Conservation (phyloP, 352 stramenopile genomes). For the Phytophthora sp. region DNA sequence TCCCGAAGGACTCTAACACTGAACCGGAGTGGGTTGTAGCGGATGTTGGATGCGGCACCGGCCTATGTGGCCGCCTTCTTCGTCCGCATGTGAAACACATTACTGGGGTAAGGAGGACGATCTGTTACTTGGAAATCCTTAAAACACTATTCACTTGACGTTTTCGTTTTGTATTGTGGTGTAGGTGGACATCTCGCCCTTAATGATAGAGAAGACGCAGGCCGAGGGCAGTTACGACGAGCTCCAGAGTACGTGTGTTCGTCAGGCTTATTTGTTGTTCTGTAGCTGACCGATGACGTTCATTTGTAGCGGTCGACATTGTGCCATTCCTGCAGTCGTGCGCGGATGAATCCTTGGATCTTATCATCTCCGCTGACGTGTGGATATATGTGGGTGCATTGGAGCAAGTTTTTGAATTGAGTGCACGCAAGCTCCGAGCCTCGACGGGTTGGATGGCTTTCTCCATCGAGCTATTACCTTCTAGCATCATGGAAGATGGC, state of each 20-base stretch:
- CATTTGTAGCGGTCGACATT: constrained; percentile 56
- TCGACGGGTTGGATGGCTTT: constrained; percentile 62
- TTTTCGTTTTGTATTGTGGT: constrained; percentile 6
- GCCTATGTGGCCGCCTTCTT: constrained; percentile 74
- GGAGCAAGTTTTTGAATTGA: constrained; percentile 63
- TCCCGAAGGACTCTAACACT: neutral
- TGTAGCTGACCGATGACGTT: constrained; percentile 8
- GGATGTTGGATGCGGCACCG: constrained; percentile 81
- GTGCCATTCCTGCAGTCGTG: constrained; percentile 56
- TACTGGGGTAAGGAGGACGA: constrained; percentile 49
- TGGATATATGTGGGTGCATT: constrained; percentile 88
- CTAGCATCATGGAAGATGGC: neutral
- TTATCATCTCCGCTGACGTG: constrained; percentile 83
- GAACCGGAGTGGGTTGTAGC: constrained; percentile 45
- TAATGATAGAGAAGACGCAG: constrained; percentile 84
- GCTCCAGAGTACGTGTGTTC: constrained; percentile 57
- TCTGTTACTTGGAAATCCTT: neutral
- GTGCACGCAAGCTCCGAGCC: constrained; percentile 48
- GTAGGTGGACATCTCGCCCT: constrained; percentile 79
- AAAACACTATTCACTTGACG: neutral
- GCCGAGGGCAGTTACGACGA: constrained; percentile 72
- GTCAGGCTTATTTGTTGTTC: neutral
- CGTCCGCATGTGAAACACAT: constrained; percentile 62
- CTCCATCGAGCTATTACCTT: constrained; percentile 65
- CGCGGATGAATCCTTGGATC: constrained; percentile 49